A percentile compares a stretch with the other conserved stretches of the same genome.
These are phyloP conservation scores for Wickerhamiella parazyma DNA, from an alignment of 805 yeast genomes.

Conservation along the genomic window DNA sequence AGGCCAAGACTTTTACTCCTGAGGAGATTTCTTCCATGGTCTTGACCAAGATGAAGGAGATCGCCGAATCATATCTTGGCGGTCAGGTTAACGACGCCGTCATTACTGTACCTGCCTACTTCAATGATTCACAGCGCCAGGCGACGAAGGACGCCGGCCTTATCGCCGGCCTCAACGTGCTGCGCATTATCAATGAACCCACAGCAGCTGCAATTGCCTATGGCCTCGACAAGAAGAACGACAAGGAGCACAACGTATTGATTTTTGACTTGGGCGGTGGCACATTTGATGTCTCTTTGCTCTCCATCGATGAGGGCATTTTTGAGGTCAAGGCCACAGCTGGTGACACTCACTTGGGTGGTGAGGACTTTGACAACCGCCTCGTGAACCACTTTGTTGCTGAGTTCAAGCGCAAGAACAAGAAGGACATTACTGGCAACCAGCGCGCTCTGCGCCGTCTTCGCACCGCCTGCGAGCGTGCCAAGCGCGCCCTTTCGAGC, in stretches of 20 bases:
- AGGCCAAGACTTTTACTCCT: constrained; percentile 73
- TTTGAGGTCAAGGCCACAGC: constrained; percentile 94
- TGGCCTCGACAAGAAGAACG: constrained; percentile 62
- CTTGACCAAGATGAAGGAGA: constrained; percentile 81
- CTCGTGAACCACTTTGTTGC: constrained; percentile 84
- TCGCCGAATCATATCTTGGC: constrained; percentile 86
- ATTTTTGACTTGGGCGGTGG: constrained; percentile 98
- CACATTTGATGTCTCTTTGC: constrained; percentile 91
- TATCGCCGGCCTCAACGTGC: constrained; percentile 88
- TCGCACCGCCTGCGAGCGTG: constrained; percentile 98
- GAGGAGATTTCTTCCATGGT: constrained; percentile 93
- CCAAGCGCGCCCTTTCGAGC: constrained; percentile 94
- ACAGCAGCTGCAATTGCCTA: constrained; percentile 98
- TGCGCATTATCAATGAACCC: constrained; percentile 93
- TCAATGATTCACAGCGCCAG: constrained; percentile 96
- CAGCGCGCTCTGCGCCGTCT: constrained; percentile 97
- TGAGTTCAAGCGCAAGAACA: constrained; percentile 96
- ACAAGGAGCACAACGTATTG: constrained; percentile 74
- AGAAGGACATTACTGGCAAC: constrained; percentile 83
- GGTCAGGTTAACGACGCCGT: constrained; percentile 78
- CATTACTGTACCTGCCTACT: constrained; percentile 93
- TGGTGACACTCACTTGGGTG: constrained; percentile 88
- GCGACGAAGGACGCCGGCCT: constrained; percentile 97
- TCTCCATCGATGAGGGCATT: constrained; percentile 89
- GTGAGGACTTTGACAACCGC: constrained; percentile 97